Conservation (phyloP, 257 asterid species). For the Capsicum rhomboideum region DNA sequence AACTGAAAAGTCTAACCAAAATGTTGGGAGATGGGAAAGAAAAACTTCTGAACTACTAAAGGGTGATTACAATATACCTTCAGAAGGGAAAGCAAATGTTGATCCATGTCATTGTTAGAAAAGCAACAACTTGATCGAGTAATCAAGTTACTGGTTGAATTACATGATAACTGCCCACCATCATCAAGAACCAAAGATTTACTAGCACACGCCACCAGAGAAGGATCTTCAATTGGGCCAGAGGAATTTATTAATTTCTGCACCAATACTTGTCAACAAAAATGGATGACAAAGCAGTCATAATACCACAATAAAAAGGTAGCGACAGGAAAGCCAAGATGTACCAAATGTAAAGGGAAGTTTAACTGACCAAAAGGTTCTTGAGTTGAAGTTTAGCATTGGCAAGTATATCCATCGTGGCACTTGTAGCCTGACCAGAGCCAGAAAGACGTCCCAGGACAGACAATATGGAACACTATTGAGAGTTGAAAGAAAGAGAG, state of each 20-base stretch:
- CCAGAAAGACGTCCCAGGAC: conserved; percentile 54
- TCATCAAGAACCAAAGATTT: conserved; percentile 55
- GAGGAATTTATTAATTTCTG: conserved; percentile 48
- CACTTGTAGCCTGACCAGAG: conserved; percentile 33
- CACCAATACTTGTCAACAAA: conserved; percentile 28
- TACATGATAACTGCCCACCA: conserved; percentile 53
- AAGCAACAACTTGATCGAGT: conserved; percentile 58
- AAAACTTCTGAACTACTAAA: not conserved
- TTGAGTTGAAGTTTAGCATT: conserved; percentile 62
- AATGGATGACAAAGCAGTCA: not conserved
- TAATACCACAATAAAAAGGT: not conserved
- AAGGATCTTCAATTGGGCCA: conserved; percentile 86
- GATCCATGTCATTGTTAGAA: conserved; percentile 56
- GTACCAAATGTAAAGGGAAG: not conserved
- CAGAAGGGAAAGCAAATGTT: conserved; percentile 68
- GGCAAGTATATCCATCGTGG: conserved; percentile 57
- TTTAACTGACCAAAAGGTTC: conserved; percentile 63
- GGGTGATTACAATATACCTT: conserved; percentile 44
- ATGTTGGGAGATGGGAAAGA: not conserved
- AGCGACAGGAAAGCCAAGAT: not conserved
- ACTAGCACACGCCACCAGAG: conserved; percentile 62
- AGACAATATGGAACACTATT: conserved; percentile 61
- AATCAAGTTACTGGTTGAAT: conserved; percentile 67
- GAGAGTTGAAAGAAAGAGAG: conserved; percentile 9
- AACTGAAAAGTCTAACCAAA: not conserved